phyloP scores from a whole-genome alignment of 768 basidiomycete genomes.

The Leucocoprinus leucothites region DNA sequence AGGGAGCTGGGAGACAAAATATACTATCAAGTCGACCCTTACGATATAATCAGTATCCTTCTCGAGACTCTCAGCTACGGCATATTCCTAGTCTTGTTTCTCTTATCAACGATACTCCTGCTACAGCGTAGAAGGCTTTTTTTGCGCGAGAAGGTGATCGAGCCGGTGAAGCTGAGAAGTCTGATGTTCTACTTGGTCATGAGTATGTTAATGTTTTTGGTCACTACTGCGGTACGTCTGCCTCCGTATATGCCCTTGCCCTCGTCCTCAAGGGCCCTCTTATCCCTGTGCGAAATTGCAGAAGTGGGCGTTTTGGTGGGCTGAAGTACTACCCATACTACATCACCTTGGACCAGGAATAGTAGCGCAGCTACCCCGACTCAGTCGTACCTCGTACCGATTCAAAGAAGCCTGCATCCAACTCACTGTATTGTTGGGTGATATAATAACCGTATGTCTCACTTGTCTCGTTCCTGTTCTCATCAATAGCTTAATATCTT shows the following conservation, averaged over 20 bases:
- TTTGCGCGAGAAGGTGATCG: neutral
- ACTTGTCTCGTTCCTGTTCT: too few relatives aligned
- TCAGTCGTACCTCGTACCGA: neutral
- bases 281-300: neutral
- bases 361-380: neutral
- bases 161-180: neutral
- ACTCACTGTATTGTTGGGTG: neutral
- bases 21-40: neutral
- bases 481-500: neutral
- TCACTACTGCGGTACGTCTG: neutral
- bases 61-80: neutral
- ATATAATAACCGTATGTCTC: neutral
- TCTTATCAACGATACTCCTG: neutral
- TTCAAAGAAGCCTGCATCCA: neutral
- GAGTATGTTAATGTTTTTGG: neutral
- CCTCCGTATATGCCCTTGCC: too few relatives aligned
- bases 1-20: too few relatives aligned
- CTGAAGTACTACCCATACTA: neutral
- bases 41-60: neutral
- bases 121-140: neutral
- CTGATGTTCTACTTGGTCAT: slow-evolving; percentile 1
- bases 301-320: slow-evolving; percentile 2
- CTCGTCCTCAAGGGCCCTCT: too few relatives aligned
- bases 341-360: neutral
- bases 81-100: neutral